Percentiles rank a stretch among this genome's conserved stretches.
Conservation (phyloP, 257 asterid species). For the Solanum piurae region DNA sequence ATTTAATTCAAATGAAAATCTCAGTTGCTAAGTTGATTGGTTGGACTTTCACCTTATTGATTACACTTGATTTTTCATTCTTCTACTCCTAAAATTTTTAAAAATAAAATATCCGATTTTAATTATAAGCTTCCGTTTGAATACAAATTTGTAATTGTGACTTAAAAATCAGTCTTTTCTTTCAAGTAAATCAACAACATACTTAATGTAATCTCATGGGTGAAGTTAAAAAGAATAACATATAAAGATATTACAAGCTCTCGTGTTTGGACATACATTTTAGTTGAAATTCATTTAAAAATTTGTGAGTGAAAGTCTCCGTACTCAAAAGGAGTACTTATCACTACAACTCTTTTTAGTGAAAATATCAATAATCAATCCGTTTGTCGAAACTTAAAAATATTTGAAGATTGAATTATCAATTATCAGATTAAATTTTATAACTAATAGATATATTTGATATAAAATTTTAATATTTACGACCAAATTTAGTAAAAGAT, state of each 20-base stretch:
- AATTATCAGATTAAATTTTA: neutral
- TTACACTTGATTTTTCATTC: neutral
- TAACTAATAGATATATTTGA: neutral
- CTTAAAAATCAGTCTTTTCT: neutral
- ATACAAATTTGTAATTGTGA: neutral
- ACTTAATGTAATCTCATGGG: neutral
- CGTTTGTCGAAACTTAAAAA: neutral
- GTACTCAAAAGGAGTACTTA: too few relatives aligned
- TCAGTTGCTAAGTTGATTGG: neutral
- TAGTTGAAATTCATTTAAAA: neutral
- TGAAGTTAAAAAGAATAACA: too few relatives aligned
- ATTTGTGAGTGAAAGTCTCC: rapidly evolving
- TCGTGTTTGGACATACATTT: neutral
- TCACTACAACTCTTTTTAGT: too few relatives aligned
- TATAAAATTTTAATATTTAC: neutral
- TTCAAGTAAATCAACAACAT: too few relatives aligned
- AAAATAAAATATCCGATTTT: neutral
- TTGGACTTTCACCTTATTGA: neutral
- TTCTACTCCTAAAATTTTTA: neutral
- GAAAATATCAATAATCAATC: neutral
- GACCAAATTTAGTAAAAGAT: neutral
- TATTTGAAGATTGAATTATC: neutral
- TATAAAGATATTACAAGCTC: neutral
- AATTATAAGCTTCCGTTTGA: neutral
- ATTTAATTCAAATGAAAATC: too few relatives aligned